phyloP scores from a whole-genome alignment of 805 yeast genomes.

The Yarrowia keelungensis region DNA sequence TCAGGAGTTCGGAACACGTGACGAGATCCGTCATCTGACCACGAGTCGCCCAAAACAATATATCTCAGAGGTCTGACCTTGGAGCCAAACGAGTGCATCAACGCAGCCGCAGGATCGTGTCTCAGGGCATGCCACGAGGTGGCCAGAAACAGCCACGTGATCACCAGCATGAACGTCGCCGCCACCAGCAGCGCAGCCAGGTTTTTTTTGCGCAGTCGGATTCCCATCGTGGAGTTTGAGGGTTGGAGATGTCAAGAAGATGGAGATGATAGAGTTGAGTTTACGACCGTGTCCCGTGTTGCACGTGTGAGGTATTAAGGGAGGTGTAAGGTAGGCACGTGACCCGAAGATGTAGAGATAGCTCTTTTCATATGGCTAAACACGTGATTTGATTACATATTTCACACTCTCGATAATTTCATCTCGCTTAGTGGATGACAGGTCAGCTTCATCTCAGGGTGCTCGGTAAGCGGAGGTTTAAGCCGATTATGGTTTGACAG shows the following conservation, averaged over 20 bases:
- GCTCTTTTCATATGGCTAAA: background rate
- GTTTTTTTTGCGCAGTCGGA: slow-evolving; percentile 37
- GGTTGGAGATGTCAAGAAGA: slow-evolving; percentile 5
- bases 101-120: slow-evolving; percentile 29
- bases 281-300: background rate
- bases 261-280: background rate
- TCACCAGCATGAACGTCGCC: slow-evolving; percentile 26
- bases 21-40: slow-evolving; percentile 29
- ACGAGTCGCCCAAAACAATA: slow-evolving; percentile 34
- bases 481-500: background rate
- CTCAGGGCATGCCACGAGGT: slow-evolving; percentile 30
- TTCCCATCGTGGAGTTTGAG: slow-evolving; percentile 4
- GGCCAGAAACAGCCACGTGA: slow-evolving; percentile 36
- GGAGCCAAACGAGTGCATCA: slow-evolving; percentile 37
- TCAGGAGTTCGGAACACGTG: slow-evolving; percentile 18
- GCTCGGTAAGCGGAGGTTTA: slow-evolving; percentile 12
- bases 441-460: background rate
- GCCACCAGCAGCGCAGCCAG: slow-evolving; percentile 38
- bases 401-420: too few species aligned
- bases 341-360: too few species aligned
- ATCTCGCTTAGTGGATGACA: background rate
- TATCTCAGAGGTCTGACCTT: slow-evolving; percentile 29
- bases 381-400: background rate
- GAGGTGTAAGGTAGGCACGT: too few species aligned
- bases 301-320: background rate